Conservation (phyloP, 2,329 filamentous ascomycete species). For the Penicillium italicum region DNA sequence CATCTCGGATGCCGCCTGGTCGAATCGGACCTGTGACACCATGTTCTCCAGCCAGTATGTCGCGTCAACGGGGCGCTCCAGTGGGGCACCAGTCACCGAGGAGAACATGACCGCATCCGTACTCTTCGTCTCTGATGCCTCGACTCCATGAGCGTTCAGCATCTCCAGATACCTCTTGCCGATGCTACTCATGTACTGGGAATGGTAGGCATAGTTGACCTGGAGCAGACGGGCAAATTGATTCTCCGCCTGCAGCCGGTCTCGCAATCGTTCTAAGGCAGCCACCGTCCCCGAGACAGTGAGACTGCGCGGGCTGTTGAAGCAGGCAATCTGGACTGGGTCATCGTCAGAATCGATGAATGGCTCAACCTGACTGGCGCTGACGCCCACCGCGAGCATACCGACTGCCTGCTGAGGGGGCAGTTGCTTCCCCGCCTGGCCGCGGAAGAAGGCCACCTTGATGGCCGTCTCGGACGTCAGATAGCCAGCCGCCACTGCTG, state of each 20-base stretch:
- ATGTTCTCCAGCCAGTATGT: constrained; percentile 27
- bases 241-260: constrained; percentile 18
- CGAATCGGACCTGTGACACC: constrained; percentile 7
- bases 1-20: not conserved
- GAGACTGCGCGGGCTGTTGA: constrained; percentile 21
- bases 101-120: constrained; percentile 1
- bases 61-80: not conserved
- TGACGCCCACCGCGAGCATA: constrained; percentile 5
- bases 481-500: constrained; percentile 4
- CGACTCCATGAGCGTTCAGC: not conserved
- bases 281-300: constrained; percentile 20
- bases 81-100: not conserved
- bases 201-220: constrained; percentile 22
- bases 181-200: constrained; percentile 16
- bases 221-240: constrained; percentile 16
- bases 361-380: not conserved
- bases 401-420: not conserved
- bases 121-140: not conserved
- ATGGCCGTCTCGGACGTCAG: not conserved
- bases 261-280: constrained; percentile 20
- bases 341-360: not conserved
- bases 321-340: constrained; percentile 10
- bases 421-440: not conserved
- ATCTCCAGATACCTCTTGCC: not conserved
- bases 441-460: not conserved